Evolutionary conservation across 139 green algal genomes (phyloP).

Genomic region (Micromonas commoda): DNA sequence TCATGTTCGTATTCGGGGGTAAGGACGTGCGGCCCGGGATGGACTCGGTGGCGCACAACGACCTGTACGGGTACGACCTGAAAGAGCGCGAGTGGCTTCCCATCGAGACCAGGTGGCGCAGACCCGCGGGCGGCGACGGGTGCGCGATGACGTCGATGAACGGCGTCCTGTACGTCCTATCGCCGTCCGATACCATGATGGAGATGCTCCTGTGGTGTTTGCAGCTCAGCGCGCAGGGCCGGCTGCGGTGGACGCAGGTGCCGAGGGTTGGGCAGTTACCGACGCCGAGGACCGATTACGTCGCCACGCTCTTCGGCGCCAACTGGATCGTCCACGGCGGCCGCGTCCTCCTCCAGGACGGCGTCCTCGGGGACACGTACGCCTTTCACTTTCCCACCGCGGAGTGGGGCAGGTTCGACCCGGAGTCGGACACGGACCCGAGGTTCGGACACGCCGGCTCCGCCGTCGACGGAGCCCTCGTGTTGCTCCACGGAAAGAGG

Average conservation of each 20-base stretch:
- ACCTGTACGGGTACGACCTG: constrained; percentile 18
- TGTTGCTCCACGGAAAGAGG: constrained; percentile 15
- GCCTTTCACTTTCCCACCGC: constrained; percentile 21
- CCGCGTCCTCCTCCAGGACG: not conserved
- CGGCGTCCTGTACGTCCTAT: constrained; percentile 6
- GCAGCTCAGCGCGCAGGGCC: not conserved
- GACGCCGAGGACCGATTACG: constrained; percentile 17
- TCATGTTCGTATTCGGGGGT: constrained; percentile 34
- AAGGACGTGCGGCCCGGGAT: not conserved
- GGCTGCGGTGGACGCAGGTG: constrained; percentile 8
- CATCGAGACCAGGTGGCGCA: not conserved
- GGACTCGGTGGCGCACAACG: not conserved
- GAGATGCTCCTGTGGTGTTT: constrained; percentile 3
- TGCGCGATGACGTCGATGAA: constrained; percentile 6
- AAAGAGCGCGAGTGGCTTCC: constrained; percentile 5
- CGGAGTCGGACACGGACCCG: constrained; percentile 2
- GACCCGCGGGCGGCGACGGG: not conserved
- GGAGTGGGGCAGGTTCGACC: constrained; percentile 18
- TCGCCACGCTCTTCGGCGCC: not conserved
- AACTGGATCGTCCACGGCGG: constrained; percentile 29
- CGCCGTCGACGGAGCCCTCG: constrained; percentile 13
- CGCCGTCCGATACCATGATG: not conserved
- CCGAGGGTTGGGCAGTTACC: not conserved
- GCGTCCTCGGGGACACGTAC: constrained; percentile 26
- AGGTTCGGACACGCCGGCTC: constrained; percentile 22